Conservation (phyloP, 768 basidiomycete genomes). For the Suillus subluteus region DNA sequence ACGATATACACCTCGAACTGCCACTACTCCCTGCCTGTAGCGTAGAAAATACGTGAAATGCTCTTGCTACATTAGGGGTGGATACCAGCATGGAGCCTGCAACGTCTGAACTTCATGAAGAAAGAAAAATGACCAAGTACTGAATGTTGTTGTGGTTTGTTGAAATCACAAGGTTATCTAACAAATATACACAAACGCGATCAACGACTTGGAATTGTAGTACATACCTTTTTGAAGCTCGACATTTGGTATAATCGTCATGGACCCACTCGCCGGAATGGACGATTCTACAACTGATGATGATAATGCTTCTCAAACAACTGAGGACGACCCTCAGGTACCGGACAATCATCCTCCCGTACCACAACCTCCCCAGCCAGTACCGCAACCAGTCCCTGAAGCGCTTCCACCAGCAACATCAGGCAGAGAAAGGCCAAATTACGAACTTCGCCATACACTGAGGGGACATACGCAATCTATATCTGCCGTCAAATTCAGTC, state of each 20-base stretch:
- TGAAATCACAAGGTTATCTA: slow-evolving; percentile 23
- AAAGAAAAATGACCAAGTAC: not conserved
- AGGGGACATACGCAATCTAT: slow-evolving; percentile 82
- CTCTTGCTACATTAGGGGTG: not conserved
- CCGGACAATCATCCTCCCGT: slow-evolving; percentile 58
- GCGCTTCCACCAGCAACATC: slow-evolving; percentile 41
- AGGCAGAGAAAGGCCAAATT: slow-evolving; percentile 55
- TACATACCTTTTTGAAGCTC: not conserved
- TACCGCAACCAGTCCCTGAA: slow-evolving; percentile 33
- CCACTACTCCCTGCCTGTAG: not conserved
- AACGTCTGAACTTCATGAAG: not conserved
- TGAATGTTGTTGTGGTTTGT: slow-evolving; percentile 26
- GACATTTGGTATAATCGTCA: slow-evolving; percentile 11
- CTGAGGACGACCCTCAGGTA: slow-evolving; percentile 82
- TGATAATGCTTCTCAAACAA: slow-evolving; percentile 79
- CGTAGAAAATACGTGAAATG: not conserved
- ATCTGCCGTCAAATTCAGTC: slow-evolving; percentile 90
- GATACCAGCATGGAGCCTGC: slow-evolving; percentile 1
- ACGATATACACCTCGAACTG: not conserved
- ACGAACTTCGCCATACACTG: slow-evolving; percentile 67
- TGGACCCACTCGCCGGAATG: slow-evolving; percentile 26
- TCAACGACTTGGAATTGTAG: not conserved
- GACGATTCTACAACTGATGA: slow-evolving; percentile 57
- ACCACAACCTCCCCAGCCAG: slow-evolving; percentile 39
- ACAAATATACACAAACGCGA: slow-evolving; percentile 21